These are phyloP conservation scores for Lactarius pseudohatsudake DNA, from an alignment of 768 basidiomycete genomes.

Conservation along the genomic window DNA sequence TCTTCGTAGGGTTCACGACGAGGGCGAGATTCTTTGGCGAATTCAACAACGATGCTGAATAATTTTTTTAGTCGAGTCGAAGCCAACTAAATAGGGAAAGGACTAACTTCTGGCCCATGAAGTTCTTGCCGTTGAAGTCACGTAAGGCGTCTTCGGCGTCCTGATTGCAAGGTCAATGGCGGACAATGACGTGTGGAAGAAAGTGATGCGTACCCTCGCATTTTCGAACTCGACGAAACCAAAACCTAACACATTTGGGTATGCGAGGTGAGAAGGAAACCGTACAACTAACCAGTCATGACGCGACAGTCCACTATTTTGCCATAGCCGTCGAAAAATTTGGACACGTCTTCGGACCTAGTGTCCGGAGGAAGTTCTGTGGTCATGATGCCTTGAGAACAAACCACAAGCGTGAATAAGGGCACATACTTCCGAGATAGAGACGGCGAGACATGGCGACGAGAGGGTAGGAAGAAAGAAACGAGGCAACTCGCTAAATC, in stretches of 20 bases:
- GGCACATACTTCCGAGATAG: conserved; percentile 74
- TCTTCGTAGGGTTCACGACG: conserved; percentile 70
- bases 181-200: not conserved
- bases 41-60: conserved; percentile 88
- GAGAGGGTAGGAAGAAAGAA: conserved; percentile 21
- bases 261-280: not conserved
- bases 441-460: conserved; percentile 78
- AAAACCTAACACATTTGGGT: conserved; percentile 56
- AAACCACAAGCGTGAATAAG: conserved; percentile 16
- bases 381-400: conserved; percentile 17
- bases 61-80: conserved; percentile 9
- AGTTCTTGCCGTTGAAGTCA: conserved; percentile 83
- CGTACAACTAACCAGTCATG: conserved; percentile 73
- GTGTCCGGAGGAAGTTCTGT: conserved; percentile 81
- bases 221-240: conserved; percentile 97
- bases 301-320: conserved; percentile 88
- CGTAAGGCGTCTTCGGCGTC: conserved; percentile 94
- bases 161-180: conserved; percentile 40
- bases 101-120: conserved; percentile 82
- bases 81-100: not conserved
- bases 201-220: conserved; percentile 53
- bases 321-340: conserved; percentile 90
- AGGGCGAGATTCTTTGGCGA: conserved; percentile 89
- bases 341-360: conserved; percentile 79
- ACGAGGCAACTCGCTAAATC: conserved; percentile 2